Percentiles rank a stretch among this genome's conserved stretches.
These are phyloP conservation scores for Boletellus ananiceps DNA, from an alignment of 768 basidiomycete genomes.

Conservation along the genomic window DNA sequence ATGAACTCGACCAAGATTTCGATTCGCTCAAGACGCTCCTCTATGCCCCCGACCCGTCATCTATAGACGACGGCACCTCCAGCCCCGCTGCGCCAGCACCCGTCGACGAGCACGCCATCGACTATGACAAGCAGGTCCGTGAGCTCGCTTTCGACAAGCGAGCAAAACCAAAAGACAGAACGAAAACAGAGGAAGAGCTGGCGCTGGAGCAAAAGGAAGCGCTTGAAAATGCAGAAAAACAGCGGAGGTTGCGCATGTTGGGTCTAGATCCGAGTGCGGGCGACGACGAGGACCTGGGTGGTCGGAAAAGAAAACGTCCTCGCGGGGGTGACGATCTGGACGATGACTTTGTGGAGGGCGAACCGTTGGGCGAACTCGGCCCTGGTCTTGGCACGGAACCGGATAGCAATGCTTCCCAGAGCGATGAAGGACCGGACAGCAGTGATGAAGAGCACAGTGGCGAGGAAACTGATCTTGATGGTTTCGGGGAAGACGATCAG, in stretches of 20 bases:
- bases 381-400: conserved; percentile 35
- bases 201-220: conserved; percentile 84
- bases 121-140: conserved; percentile 90
- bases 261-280: conserved; percentile 70
- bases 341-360: conserved; percentile 68
- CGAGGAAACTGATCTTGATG: conserved; percentile 30
- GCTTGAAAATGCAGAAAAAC: conserved; percentile 80
- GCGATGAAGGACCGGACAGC: conserved; percentile 22
- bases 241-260: conserved; percentile 76
- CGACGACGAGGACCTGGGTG: conserved; percentile 49
- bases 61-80: conserved; percentile 32
- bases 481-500: conserved; percentile 32
- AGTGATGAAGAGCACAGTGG: conserved; percentile 29
- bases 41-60: conserved; percentile 49
- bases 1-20: conserved; percentile 86
- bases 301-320: conserved; percentile 45
- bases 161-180: conserved; percentile 90
- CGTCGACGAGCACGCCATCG: conserved; percentile 36
- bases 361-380: conserved; percentile 32
- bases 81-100: background rate
- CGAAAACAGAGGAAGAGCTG: conserved; percentile 94
- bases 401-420: conserved; percentile 37
- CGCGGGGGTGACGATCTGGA: conserved; percentile 83
- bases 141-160: conserved; percentile 92
- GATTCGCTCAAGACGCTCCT: conserved; percentile 74